These are phyloP conservation scores for Trichopus zeylanicus DNA, from an alignment of 116 monocot species.

Conservation along the genomic window DNA sequence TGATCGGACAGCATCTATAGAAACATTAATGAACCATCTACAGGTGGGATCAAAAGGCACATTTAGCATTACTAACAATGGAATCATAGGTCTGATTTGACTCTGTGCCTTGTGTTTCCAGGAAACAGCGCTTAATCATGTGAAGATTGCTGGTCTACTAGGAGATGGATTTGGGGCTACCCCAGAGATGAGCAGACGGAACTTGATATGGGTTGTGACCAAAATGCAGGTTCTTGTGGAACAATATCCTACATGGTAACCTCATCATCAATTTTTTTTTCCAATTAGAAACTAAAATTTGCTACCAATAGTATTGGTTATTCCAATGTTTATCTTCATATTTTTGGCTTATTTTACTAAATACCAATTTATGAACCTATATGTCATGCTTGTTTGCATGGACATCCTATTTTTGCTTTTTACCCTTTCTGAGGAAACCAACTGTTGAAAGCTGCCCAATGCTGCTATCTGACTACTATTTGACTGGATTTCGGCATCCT, in stretches of 20 bases:
- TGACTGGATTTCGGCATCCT: no score
- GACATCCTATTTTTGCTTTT: not conserved
- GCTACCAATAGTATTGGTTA: not conserved
- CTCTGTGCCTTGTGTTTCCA: constrained; percentile 9
- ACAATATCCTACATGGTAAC: constrained; percentile 68
- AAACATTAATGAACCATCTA: constrained; percentile 93
- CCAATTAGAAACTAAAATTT: not conserved
- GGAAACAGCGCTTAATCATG: constrained; percentile 82
- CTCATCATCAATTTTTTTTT: not conserved
- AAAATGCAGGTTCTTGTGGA: constrained; percentile 82
- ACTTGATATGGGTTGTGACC: constrained; percentile 85
- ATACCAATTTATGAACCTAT: not conserved
- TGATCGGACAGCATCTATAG: constrained; percentile 85
- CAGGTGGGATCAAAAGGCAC: constrained; percentile 38
- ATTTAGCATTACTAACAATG: not conserved
- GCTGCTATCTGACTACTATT: no score
- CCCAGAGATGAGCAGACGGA: constrained; percentile 62
- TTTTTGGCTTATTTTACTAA: not conserved
- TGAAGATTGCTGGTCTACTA: constrained; percentile 47
- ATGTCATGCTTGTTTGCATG: not conserved
- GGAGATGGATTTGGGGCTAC: constrained; percentile 78
- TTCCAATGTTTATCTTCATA: not conserved
- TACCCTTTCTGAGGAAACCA: not conserved
- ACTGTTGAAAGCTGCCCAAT: not conserved
- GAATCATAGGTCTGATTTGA: not conserved